Base-by-base conservation (phyloP, 2,329 filamentous ascomycete species). In the Fusarium graminum region DNA sequence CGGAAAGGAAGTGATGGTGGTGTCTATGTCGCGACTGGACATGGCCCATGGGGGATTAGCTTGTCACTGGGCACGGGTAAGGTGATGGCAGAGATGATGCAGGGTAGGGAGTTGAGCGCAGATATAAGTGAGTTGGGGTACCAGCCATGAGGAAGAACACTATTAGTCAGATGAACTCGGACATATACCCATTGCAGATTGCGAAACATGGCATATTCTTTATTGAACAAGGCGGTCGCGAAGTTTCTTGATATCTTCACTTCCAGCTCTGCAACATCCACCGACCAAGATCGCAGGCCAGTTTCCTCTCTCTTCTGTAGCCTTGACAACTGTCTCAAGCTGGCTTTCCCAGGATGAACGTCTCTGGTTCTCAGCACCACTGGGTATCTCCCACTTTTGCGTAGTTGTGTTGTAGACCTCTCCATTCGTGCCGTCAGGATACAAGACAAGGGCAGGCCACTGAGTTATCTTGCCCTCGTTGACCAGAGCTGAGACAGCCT, bases 1-100 rank as follows among this genome's bases (percentile, higher is more conserved):
- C 72, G 75, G 36, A 67, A 74, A 2, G 78, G 77, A 0, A 69
- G 70, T 0, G 80, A 81, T 1, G 88, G 89, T 3, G 90, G 91
- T 6, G 88, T 94, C 0, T 94, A 86, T 73, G 75, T 93, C 36
- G 88, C 89, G 2, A 82, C 88, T 6, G 91, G 92, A 0, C 91
- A 94, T 80, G 91, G 91, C 1, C 89, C 91, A 0, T 94, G 91
- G 91, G 91, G 91, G 0, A 90, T 90, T 26, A 84, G 82, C 45
- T 72, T 88, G 71, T 81, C 82, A 16, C 77, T 92, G 29, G 91
- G 90, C 2, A 93, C 90, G 1, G 92, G 91, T 0, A 85, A 85
- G 67, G 86, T 92, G 7, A 79, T 93, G 79, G 84, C 89, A 12
- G 90, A 93, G 78, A 82, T 93, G 83, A 82, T 92, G 40, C 82